Percentiles rank a stretch among this genome's conserved stretches.
Evolutionary conservation across 2,329 filamentous ascomycete genomes (phyloP).

Genomic region (Sporothrix globosa): DNA sequence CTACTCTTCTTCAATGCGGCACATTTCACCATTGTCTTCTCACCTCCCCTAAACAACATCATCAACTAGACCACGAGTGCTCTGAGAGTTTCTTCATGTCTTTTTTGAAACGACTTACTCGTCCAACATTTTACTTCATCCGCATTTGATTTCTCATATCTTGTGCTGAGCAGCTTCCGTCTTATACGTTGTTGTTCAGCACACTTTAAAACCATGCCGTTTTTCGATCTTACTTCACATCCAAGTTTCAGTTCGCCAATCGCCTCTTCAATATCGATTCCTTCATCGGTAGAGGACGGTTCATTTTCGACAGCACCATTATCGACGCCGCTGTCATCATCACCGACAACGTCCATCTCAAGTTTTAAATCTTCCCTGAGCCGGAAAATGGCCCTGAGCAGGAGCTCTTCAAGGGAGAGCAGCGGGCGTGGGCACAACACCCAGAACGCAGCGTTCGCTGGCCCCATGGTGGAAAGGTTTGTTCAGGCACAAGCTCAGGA

Average conservation of each 20-base stretch:
- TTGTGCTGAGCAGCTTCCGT: slow-evolving; percentile 5
- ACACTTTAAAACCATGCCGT: slow-evolving; percentile 26
- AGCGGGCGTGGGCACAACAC: slow-evolving; percentile 9
- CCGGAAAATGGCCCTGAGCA: slow-evolving; percentile 29
- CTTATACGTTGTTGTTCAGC: slow-evolving; percentile 14
- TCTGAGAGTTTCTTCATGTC: slow-evolving; percentile 13
- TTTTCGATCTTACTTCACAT: slow-evolving; percentile 20
- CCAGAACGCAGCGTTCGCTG: background rate
- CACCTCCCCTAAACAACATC: slow-evolving; percentile 20
- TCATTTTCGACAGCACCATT: background rate
- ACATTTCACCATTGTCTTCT: slow-evolving; percentile 19
- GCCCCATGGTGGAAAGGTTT: slow-evolving; percentile 19
- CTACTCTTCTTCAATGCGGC: slow-evolving; percentile 31
- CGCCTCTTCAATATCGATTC: slow-evolving; percentile 25
- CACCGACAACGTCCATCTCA: slow-evolving; percentile 27
- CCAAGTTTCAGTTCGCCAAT: slow-evolving; percentile 13
- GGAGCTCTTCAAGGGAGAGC: slow-evolving; percentile 29
- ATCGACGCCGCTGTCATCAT: slow-evolving; percentile 25
- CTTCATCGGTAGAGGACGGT: slow-evolving; percentile 27
- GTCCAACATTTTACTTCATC: background rate
- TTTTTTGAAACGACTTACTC: slow-evolving; percentile 6
- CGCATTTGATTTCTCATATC: slow-evolving; percentile 7
- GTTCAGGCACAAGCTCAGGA: slow-evolving; percentile 15
- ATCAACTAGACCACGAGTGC: slow-evolving; percentile 1
- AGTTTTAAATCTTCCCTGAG: slow-evolving; percentile 14